Conservation (phyloP, 306 rosid species). For the Fragaria ananassa region DNA sequence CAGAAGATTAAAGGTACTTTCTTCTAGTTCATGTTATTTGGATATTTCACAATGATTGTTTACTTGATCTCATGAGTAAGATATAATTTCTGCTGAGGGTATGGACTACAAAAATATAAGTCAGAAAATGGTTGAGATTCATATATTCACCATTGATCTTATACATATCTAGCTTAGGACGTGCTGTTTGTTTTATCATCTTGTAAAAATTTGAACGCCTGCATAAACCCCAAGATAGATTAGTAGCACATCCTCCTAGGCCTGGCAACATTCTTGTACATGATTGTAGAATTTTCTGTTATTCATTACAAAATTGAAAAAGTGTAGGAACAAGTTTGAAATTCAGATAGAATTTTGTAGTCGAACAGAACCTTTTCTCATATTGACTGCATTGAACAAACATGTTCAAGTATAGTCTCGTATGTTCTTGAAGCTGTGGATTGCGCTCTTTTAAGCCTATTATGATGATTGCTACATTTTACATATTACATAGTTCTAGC, state of each 20-base stretch:
- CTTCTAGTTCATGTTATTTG: neutral
- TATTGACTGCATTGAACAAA: neutral
- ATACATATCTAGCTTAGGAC: neutral
- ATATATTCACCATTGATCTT: neutral
- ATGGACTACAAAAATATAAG: neutral
- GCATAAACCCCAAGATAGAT: neutral
- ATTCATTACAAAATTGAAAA: neutral
- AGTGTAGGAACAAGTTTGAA: neutral
- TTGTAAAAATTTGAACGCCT: neutral
- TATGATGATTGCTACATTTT: neutral
- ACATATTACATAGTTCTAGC: neutral
- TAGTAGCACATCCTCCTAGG: neutral
- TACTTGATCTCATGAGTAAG: neutral
- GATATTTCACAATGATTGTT: neutral
- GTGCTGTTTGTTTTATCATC: neutral
- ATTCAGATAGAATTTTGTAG: neutral
- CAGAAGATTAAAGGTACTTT: constrained; percentile 55
- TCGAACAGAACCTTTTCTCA: neutral
- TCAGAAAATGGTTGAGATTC: neutral
- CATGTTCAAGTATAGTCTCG: neutral
- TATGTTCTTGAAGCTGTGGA: neutral
- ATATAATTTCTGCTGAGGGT: neutral
- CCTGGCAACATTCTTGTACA: neutral
- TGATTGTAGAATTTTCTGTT: no score
- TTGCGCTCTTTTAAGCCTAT: neutral